These are phyloP conservation scores for Aspergillus arachidicola DNA, from an alignment of 2,329 filamentous ascomycete genomes.

Conservation along the genomic window DNA sequence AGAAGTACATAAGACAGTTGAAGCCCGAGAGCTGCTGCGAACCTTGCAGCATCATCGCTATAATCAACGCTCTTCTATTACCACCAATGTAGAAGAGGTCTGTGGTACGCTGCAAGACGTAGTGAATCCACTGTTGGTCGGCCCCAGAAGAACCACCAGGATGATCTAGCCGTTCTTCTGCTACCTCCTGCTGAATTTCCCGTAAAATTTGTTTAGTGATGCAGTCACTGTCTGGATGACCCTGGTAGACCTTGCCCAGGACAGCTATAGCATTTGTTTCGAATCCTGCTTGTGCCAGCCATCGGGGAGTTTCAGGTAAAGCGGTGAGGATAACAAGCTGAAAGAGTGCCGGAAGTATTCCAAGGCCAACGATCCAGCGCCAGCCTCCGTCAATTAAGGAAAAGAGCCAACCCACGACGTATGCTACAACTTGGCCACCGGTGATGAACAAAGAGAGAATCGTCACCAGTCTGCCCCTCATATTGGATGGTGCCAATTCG, in stretches of 20 bases:
- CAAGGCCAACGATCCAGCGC: slow-evolving; percentile 90
- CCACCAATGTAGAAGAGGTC: slow-evolving; percentile 47
- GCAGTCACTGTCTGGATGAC: slow-evolving; percentile 43
- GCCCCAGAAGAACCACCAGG: slow-evolving; percentile 21
- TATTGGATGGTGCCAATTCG: slow-evolving; percentile 76
- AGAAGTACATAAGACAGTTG: slow-evolving; percentile 93
- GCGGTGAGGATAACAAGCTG: slow-evolving; percentile 69
- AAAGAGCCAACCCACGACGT: slow-evolving; percentile 78
- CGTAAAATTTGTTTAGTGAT: slow-evolving; percentile 64
- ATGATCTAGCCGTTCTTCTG: slow-evolving; percentile 54
- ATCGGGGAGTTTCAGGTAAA: slow-evolving; percentile 88
- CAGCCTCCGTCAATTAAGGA: slow-evolving; percentile 67
- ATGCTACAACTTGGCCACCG: slow-evolving; percentile 84
- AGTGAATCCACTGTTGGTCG: slow-evolving; percentile 28
- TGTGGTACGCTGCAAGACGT: slow-evolving; percentile 28
- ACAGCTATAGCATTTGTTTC: slow-evolving; percentile 65
- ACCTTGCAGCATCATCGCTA: slow-evolving; percentile 84
- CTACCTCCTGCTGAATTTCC: slow-evolving; percentile 73
- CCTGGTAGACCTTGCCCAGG: slow-evolving; percentile 65
- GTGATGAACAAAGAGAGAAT: slow-evolving; percentile 83
- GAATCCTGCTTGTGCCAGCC: slow-evolving; percentile 72
- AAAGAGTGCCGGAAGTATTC: slow-evolving; percentile 72
- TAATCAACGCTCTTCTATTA: slow-evolving; percentile 70
- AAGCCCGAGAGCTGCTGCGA: slow-evolving; percentile 89
- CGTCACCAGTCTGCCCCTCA: slow-evolving; percentile 79